Percentiles rank a stretch among this genome's conserved stretches.
Conservation (phyloP, 306 rosid genomes). For the Alnus rubra region DNA sequence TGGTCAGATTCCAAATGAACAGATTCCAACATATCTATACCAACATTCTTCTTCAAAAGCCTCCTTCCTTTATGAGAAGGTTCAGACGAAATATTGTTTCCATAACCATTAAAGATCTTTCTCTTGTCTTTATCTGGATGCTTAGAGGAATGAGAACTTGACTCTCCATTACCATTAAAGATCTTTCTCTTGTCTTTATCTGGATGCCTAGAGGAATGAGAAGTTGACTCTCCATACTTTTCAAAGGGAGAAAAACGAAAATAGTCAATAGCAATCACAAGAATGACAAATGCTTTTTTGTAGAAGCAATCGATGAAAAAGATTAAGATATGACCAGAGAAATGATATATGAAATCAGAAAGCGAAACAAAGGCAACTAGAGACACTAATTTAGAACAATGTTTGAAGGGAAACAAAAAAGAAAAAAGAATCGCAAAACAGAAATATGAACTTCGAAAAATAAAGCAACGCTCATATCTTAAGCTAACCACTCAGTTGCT, state of each 20-base stretch:
- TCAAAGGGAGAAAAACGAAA: constrained; percentile 8
- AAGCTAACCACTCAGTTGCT: constrained; percentile 3
- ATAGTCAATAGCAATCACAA: neutral
- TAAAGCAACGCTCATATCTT: neutral
- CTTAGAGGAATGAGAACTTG: constrained; percentile 41
- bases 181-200: constrained; percentile 52
- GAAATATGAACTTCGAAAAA: neutral
- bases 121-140: constrained; percentile 49
- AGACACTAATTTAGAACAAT: neutral
- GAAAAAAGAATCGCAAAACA: neutral
- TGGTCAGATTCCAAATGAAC: constrained; percentile 34
- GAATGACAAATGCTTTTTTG: neutral
- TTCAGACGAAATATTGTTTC: constrained; percentile 28
- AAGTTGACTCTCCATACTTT: constrained; percentile 49
- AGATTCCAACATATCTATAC: constrained; percentile 28
- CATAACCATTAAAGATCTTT: constrained; percentile 32
- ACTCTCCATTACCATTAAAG: constrained; percentile 26
- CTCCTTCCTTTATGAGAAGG: constrained; percentile 56
- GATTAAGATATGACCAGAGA: neutral
- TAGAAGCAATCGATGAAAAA: neutral
- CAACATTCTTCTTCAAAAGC: constrained; percentile 34
- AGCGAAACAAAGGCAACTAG: neutral
- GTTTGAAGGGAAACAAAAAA: neutral
- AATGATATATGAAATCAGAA: neutral
- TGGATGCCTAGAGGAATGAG: constrained; percentile 38